Evolutionary conservation across 306 rosid genomes (phyloP).

Genomic region (Rosa multiflora): DNA sequence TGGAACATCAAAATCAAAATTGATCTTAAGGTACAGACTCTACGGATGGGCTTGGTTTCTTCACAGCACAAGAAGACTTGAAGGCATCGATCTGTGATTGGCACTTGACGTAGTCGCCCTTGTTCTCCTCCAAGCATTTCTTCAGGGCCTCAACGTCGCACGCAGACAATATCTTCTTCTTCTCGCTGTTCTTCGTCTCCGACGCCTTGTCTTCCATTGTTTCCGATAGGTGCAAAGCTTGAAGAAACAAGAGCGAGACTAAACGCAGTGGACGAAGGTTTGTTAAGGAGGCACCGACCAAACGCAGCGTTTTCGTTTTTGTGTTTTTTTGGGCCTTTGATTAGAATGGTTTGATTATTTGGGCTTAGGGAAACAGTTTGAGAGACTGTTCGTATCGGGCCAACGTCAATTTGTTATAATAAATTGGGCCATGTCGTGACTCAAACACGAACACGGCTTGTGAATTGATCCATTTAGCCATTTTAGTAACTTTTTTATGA

Average conservation of each 20-base stretch:
- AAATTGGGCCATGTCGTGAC: background rate
- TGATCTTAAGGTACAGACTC: constrained; percentile 30
- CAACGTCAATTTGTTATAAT: no score
- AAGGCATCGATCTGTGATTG: constrained; percentile 80
- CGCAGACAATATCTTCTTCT: constrained; percentile 42
- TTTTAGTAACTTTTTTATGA: no score
- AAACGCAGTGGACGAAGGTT: background rate
- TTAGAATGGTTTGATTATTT: no score
- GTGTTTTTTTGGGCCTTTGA: background rate
- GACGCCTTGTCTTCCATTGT: constrained; percentile 44
- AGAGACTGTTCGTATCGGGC: background rate
- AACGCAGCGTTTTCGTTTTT: background rate
- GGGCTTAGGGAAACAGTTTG: background rate
- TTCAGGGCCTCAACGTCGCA: constrained; percentile 83
- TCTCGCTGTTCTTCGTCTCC: constrained; percentile 30
- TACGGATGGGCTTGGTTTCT: constrained; percentile 48
- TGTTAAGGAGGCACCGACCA: background rate
- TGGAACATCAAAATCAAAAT: background rate
- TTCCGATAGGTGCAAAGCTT: background rate
- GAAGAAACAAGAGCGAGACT: background rate
- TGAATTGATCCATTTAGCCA: no score
- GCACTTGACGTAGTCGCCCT: constrained; percentile 79
- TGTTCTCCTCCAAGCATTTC: constrained; percentile 88
- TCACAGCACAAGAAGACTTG: constrained; percentile 62
- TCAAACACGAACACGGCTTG: no score